These are phyloP conservation scores for Achaetomiella virescens DNA, from an alignment of 495 filamentous ascomycete genomes.

Conservation along the genomic window DNA sequence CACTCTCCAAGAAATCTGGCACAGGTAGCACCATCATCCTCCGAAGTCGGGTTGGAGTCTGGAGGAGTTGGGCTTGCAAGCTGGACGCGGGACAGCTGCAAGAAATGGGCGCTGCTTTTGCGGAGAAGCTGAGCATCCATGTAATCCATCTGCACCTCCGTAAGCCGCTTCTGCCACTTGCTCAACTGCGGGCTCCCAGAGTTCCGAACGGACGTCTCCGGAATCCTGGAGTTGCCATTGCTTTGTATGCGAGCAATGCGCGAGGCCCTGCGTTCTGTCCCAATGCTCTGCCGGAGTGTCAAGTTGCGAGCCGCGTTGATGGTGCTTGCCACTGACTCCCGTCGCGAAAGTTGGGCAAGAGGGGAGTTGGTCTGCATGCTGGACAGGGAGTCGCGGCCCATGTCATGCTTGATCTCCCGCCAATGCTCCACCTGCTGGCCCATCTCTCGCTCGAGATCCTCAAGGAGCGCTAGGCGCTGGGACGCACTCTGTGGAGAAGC, in stretches of 20 bases:
- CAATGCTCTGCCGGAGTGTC: slow-evolving; percentile 23
- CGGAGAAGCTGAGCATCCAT: slow-evolving; percentile 35
- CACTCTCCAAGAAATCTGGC: slow-evolving; percentile 19
- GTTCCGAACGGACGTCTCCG: slow-evolving; percentile 14
- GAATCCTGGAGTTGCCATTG: slow-evolving; percentile 21
- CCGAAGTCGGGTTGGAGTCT: slow-evolving; percentile 33
- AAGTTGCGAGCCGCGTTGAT: slow-evolving; percentile 13
- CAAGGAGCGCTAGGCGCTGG: slow-evolving; percentile 38
- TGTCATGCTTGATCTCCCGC: slow-evolving; percentile 43
- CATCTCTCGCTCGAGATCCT: slow-evolving; percentile 50
- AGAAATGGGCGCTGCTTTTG: slow-evolving; percentile 33
- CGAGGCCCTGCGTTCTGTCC: slow-evolving; percentile 32
- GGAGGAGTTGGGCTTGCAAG: slow-evolving; percentile 48
- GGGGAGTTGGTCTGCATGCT: slow-evolving; percentile 33
- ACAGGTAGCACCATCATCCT: slow-evolving; percentile 11
- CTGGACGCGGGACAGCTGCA: slow-evolving; percentile 35
- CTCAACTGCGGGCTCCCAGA: slow-evolving; percentile 17
- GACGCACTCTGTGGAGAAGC: slow-evolving; percentile 28
- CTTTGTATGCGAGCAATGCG: slow-evolving; percentile 27
- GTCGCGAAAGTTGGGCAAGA: slow-evolving; percentile 24
- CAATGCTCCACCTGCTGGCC: slow-evolving; percentile 45
- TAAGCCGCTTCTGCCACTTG: slow-evolving; percentile 29
- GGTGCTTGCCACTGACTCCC: slow-evolving; percentile 19
- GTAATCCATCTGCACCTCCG: slow-evolving; percentile 41
- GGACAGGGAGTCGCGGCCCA: slow-evolving; percentile 44